phyloP scores from a whole-genome alignment of 2,329 filamentous ascomycete species.

The Nothophaeocryptopus gaeumannii region DNA sequence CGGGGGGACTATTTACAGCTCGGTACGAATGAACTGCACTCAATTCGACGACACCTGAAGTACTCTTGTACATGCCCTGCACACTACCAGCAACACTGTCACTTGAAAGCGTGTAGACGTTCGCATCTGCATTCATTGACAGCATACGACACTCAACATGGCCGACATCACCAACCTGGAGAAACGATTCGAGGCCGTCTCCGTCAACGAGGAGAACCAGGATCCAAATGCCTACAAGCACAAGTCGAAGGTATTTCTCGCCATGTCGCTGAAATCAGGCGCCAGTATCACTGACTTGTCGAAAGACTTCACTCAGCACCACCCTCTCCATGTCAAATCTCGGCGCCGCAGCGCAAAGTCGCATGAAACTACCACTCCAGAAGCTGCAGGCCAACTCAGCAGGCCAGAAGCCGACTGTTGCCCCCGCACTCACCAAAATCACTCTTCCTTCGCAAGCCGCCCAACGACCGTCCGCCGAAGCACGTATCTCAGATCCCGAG shows the following conservation, averaged over 20 bases:
- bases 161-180: constrained; percentile 72
- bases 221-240: constrained; percentile 50
- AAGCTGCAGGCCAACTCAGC: constrained; percentile 77
- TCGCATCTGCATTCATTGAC: constrained; percentile 22
- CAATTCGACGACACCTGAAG: too few relatives aligned
- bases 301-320: constrained; percentile 47
- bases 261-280: constrained; percentile 16
- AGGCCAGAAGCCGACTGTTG: constrained; percentile 37
- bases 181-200: constrained; percentile 83
- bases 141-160: constrained; percentile 22
- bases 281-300: not conserved
- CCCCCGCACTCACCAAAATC: constrained; percentile 58
- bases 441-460: constrained; percentile 65
- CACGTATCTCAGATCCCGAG: constrained; percentile 28
- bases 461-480: constrained; percentile 42
- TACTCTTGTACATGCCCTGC: too few relatives aligned
- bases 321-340: constrained; percentile 50
- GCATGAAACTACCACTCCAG: constrained; percentile 71
- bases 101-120: constrained; percentile 6
- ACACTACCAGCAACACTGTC: not conserved
- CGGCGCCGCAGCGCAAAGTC: constrained; percentile 49
- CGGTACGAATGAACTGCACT: too few relatives aligned
- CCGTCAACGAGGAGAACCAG: constrained; percentile 83
- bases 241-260: constrained; percentile 69
- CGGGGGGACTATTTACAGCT: too few relatives aligned